Conservation (phyloP, 768 basidiomycete genomes). For the Leccinellum luteum region DNA sequence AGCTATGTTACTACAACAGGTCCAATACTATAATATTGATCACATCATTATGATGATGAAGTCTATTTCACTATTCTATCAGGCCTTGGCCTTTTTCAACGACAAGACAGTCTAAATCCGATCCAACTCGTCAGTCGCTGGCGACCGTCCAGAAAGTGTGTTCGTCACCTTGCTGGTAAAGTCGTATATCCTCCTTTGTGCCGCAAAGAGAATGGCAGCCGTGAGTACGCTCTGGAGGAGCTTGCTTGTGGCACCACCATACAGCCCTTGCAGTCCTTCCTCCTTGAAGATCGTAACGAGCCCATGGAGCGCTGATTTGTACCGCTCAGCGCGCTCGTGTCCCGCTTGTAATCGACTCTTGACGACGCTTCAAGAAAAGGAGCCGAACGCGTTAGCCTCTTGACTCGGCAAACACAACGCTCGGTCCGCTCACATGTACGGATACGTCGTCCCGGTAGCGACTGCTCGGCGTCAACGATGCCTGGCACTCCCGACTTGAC, state of each 20-base stretch:
- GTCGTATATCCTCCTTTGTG: constrained; percentile 81
- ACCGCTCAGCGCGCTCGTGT: constrained; percentile 60
- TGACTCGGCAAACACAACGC: not conserved
- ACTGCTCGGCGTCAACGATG: constrained; percentile 29
- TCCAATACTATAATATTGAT: not conserved
- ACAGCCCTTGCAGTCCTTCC: constrained; percentile 82
- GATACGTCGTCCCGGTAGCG: constrained; percentile 63
- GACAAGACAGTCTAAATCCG: constrained; percentile 11
- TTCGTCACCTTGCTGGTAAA: constrained; percentile 50
- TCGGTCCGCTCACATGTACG: constrained; percentile 55
- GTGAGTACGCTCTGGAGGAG: constrained; percentile 90
- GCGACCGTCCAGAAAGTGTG: no score
- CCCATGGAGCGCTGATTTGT: constrained; percentile 75
- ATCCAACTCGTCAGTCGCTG: constrained; percentile 2
- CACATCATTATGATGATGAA: not conserved
- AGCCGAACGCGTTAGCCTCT: not conserved
- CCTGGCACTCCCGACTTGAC: not conserved
- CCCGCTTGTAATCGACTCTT: constrained; percentile 81
- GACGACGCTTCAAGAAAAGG: constrained; percentile 44
- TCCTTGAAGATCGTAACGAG: constrained; percentile 72
- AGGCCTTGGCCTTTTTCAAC: constrained; percentile 7
- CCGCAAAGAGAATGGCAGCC: constrained; percentile 89
- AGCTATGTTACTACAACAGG: not conserved
- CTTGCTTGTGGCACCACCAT: constrained; percentile 86
- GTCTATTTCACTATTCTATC: not conserved